A percentile compares a stretch with the other conserved stretches of the same genome.
phyloP scores from a whole-genome alignment of 139 green algal species.

The Nannochloris sp. region DNA sequence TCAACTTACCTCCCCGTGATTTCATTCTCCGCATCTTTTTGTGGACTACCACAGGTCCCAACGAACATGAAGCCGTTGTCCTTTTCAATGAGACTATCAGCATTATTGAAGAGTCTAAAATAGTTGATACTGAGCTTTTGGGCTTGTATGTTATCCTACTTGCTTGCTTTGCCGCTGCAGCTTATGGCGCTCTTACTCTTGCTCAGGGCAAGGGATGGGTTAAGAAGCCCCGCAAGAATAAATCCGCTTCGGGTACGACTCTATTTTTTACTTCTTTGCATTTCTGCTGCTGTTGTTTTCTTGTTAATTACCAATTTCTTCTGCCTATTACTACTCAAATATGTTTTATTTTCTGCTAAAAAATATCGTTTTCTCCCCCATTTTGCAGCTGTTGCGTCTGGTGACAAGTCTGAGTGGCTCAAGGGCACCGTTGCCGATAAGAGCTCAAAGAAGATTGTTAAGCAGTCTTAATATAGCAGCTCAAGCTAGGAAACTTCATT shows the following conservation, averaged over 20 bases:
- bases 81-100: conserved; percentile 3
- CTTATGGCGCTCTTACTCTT: conserved; percentile 4
- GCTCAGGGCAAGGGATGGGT: conserved; percentile 23
- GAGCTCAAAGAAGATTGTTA: neutral
- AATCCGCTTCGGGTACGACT: conserved; percentile 1
- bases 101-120: conserved; percentile 23
- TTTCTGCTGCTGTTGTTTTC: neutral
- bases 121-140: conserved; percentile 29
- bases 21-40: conserved; percentile 21
- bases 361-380: no score
- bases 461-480: conserved; percentile 1
- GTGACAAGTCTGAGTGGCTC: conserved; percentile 12
- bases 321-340: no score
- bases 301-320: neutral
- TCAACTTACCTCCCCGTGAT: conserved; percentile 25
- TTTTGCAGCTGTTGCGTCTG: conserved; percentile 3
- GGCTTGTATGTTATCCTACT: conserved; percentile 24
- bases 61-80: neutral
- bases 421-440: conserved; percentile 21
- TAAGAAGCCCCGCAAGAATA: conserved; percentile 14
- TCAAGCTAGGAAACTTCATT: no score
- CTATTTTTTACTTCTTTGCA: neutral
- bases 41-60: no score
- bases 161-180: conserved; percentile 11
- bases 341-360: no score